These are phyloP conservation scores for Mycena galopus DNA, from an alignment of 768 basidiomycete genomes.

Conservation along the genomic window DNA sequence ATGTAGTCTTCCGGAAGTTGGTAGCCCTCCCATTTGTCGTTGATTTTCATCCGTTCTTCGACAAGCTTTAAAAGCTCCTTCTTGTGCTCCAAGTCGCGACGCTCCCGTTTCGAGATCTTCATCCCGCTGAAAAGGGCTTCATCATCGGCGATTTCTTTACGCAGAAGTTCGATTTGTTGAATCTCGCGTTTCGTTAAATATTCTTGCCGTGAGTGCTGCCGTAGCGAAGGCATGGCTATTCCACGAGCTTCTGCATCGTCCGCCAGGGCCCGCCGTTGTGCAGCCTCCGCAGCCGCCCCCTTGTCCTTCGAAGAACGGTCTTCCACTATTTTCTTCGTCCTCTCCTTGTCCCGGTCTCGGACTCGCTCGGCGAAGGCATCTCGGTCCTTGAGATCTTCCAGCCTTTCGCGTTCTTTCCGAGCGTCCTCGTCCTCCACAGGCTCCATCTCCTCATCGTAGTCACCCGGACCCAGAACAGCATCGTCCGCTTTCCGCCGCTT, in stretches of 20 bases:
- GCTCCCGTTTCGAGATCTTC: constrained; percentile 89
- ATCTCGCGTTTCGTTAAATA: constrained; percentile 97
- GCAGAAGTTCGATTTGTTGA: constrained; percentile 94
- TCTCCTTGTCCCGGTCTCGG: constrained; percentile 83
- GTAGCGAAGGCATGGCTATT: constrained; percentile 74
- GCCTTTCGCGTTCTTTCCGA: constrained; percentile 78
- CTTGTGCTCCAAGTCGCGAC: constrained; percentile 86
- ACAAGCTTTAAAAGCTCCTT: constrained; percentile 93
- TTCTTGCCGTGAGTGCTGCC: constrained; percentile 92
- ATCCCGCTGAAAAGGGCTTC: constrained; percentile 92
- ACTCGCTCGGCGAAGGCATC: constrained; percentile 96
- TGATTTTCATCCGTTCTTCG: constrained; percentile 93
- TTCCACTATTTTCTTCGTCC: constrained; percentile 91
- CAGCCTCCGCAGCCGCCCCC: constrained; percentile 86
- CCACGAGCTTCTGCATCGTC: constrained; percentile 77
- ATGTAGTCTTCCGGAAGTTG: constrained; percentile 97
- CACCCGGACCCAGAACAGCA: constrained; percentile 44
- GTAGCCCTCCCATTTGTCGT: constrained; percentile 97
- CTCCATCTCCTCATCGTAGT: constrained; percentile 60
- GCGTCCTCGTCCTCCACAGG: constrained; percentile 77
- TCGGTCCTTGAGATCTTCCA: constrained; percentile 86
- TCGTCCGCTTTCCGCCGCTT: constrained; percentile 73
- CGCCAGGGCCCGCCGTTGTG: constrained; percentile 82
- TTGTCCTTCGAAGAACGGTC: constrained; percentile 86
- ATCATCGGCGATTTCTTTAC: constrained; percentile 95